Base-by-base conservation (phyloP, 352 stramenopile genomes). In the Pythium guiyangense region DNA sequence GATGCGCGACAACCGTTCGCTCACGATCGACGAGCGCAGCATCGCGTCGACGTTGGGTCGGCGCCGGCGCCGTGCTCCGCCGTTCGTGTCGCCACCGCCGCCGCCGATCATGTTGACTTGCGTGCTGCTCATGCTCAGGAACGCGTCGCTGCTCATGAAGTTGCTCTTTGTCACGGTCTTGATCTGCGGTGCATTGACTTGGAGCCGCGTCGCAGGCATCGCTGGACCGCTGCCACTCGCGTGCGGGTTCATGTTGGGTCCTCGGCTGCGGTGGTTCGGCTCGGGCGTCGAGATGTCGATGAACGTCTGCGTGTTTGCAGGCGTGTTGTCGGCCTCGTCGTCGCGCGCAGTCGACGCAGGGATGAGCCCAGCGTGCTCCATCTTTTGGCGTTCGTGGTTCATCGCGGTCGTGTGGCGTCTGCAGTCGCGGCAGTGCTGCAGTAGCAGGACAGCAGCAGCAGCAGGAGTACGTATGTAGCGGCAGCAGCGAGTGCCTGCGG, bases 261-360 rank as follows among this genome's bases (percentile, higher is more conserved):
- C 49, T 22, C 49, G 44, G 22, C 44, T 18, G 17, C 71, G 76
- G 44, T 59, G 57, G 50, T 66, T 70, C 27, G 71, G 73, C 47
- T 71, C 81, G 52, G 78, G 79, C 52, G 79, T 89, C 27, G 79
- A 85, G 49, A 89, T 83, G 63, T 89, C 74, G 8, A 87, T 64
- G 59, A 89, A 89, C 14, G 72, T 66, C 60, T 86, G 68, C 43
- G 64, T 64, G 43, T 78, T 75, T 4, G 59, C 75, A 0, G 77
- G 77, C 34, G 79, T 88, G 63, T 74, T 79, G 56, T 84, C 73
- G 26, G 72, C 47, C 26, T 63, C 57, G 17, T 72, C 65, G 45
- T 68, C 57, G 42, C 18, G 34, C 20, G 54, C 26, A 20, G 50
- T 46, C 58, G 57, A 12, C 45, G 65, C 39, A 26, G 57, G 37